Evolutionary conservation across 2,329 filamentous ascomycete genomes (phyloP).

Genomic region (Pezicula rhizophila): DNA sequence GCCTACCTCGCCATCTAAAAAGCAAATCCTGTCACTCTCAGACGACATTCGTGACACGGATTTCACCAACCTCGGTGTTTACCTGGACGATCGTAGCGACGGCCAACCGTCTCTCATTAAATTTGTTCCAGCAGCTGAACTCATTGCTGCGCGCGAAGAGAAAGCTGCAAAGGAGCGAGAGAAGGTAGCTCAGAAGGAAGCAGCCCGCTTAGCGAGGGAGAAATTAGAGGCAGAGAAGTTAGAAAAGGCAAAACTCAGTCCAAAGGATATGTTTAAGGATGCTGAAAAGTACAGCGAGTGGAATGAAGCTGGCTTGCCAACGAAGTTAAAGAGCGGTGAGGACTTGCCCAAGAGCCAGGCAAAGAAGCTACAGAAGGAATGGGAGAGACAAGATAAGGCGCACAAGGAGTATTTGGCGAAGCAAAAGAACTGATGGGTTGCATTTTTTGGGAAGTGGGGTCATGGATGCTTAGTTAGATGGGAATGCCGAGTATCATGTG

Average conservation of each 20-base stretch:
- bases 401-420: conserved; percentile 51
- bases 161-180: conserved; percentile 47
- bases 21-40: conserved; percentile 67
- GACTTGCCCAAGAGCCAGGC: conserved; percentile 70
- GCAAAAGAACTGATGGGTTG: too few relatives aligned
- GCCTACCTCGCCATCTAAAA: conserved; percentile 47
- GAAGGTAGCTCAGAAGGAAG: conserved; percentile 26
- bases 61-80: conserved; percentile 74
- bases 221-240: conserved; percentile 43
- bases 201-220: conserved; percentile 35
- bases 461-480: too few relatives aligned
- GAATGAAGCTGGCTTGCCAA: conserved; percentile 75
- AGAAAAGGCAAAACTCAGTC: conserved; percentile 46
- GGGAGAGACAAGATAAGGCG: conserved; percentile 79
- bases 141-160: conserved; percentile 48
- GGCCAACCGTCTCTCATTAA: conserved; percentile 55
- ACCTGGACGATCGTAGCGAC: conserved; percentile 70
- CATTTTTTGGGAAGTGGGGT: too few relatives aligned
- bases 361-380: conserved; percentile 81
- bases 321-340: conserved; percentile 65
- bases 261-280: conserved; percentile 47
- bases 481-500: too few relatives aligned
- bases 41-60: conserved; percentile 74
- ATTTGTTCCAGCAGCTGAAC: conserved; percentile 51
- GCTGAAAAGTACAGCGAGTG: conserved; percentile 60